Base-by-base conservation (phyloP, 2,329 filamentous ascomycete species). In the Cladophialophora exuberans region DNA sequence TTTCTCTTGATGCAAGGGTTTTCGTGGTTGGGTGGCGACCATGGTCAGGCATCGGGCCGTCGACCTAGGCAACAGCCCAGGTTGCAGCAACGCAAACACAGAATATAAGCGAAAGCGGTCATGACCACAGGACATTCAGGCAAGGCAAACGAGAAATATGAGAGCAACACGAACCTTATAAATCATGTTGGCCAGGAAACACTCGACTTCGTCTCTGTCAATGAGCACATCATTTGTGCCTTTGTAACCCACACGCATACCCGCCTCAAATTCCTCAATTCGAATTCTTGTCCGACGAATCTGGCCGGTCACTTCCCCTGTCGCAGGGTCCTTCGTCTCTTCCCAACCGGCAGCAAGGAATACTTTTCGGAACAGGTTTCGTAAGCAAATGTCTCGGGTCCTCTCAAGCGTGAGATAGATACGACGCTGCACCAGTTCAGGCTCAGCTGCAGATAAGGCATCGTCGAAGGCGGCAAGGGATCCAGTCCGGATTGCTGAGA, bases 361-460 rank as follows among this genome's bases (percentile, higher is more conserved):
- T 2, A 97, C 92, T 69, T 95, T 96, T 35, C 94, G 84, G 57
- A 97, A 83, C 2, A 99, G 79, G 69, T 99, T 99, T 52, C 94
- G 88, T 60, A 99, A 73, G 7, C 91, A 89, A 59, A 97, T 90
- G 67, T 99, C 94, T 45, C 94, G 87, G 10, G 90, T 90, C 38
- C 94, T 84, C 70, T 99, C 94, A 0, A 99, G 81, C 0, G 94
- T 97, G 18, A 99, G 82, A 72, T 97, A 99, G 64, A 99, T 96
- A 39, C 93, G 88, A 25, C 88, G 84, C 70, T 89, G 93, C 61
- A 97, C 91, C 64, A 97, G 96, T 63, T 94, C 89, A n/a, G 91
- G 85, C 72, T 97, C 92, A 22, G 89, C 88, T 6, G 86, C 83
- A 45, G 86, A 81, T 23, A 99, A 81, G 2, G 92, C 91, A 15